Evolutionary conservation across 495 filamentous ascomycete genomes (phyloP), one percentile per base, ranked within the genome.

Genomic region (Penicillium lagena): DNA sequence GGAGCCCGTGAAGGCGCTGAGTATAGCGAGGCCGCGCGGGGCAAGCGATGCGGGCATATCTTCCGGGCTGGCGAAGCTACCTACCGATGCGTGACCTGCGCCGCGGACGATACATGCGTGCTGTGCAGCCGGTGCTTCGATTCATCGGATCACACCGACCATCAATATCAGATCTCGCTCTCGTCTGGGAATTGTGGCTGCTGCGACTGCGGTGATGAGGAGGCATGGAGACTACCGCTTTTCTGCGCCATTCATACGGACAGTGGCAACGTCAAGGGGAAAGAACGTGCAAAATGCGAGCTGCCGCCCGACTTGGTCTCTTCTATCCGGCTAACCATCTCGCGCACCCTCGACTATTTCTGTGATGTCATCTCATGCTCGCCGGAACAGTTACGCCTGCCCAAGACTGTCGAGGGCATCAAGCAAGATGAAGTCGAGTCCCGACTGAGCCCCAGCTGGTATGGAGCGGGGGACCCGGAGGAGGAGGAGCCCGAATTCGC

Each of bases 361-460:
- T 94, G 88, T 63, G 93, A 98, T 72, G 90, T 98, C 47, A 87
- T 98, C 40, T 95, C 93, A 2, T 98, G 93, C 64, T 93, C 94
- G 7, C 94, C 94, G 6, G 93, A 98, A 62, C 90, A 97, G 65
- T 70, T 98, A 34, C 80, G 93, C 32, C 74, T 95, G 42, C 74
- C 79, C 1, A 98, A 96, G 69, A 83, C 87, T 1, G 78, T 81
- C 43, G 79, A 87, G 45, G 82, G 76, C 8, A 93, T 98, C 40
- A 68, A 77, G 46, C 72, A 80, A 42, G 94, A 98, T 60, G 93
- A 97, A 66, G 72, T 75, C 40, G 75, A 75, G 46, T 95, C 93
- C 10, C 73, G 89, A 34, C 66, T 98, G 31, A 77, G 77, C 12
- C 76, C 85, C 0, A 77, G 77, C 12, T 94, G 89, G 69, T 90